Percentiles rank a stretch among this genome's conserved stretches.
Evolutionary conservation across 768 basidiomycete genomes (phyloP).

Genomic region (Hygrocybe punicea): DNA sequence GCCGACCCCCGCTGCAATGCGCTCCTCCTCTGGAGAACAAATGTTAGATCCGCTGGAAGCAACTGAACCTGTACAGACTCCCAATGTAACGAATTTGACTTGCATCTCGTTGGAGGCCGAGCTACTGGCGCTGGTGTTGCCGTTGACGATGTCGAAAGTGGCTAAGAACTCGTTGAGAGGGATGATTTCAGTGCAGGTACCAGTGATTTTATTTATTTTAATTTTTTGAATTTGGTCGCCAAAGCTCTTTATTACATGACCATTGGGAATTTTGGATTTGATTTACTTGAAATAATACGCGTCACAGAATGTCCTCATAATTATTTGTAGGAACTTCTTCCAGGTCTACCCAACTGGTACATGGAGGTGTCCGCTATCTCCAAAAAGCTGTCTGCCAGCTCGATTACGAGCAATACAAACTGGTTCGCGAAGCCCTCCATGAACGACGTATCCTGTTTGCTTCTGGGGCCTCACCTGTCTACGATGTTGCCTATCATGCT

Average conservation of each 20-base stretch:
- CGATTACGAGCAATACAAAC: no score
- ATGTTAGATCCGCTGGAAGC: conserved; percentile 62
- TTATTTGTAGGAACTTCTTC: no score
- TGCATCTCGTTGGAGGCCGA: conserved; percentile 87
- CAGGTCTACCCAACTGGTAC: no score
- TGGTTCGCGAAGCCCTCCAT: no score
- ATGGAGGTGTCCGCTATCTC: no score
- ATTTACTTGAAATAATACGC: no score
- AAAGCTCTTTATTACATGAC: not conserved
- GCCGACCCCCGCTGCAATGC: conserved; percentile 75
- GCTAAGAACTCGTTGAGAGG: conserved; percentile 89
- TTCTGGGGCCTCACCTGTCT: no score
- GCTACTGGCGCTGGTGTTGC: no score
- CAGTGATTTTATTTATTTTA: conserved; percentile 23
- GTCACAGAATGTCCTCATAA: no score
- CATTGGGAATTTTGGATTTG: not conserved
- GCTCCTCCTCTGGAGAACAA: conserved; percentile 62
- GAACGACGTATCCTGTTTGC: conserved; percentile 95
- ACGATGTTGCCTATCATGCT: no score
- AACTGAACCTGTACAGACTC: conserved; percentile 33
- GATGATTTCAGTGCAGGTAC: conserved; percentile 92
- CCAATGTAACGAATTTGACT: conserved; percentile 60
- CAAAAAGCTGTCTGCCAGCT: no score
- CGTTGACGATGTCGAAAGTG: conserved; percentile 94
- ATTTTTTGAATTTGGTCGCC: not conserved